These are phyloP conservation scores for Dipteronia sinensis DNA, from an alignment of 345 rosid species.

Conservation along the genomic window DNA sequence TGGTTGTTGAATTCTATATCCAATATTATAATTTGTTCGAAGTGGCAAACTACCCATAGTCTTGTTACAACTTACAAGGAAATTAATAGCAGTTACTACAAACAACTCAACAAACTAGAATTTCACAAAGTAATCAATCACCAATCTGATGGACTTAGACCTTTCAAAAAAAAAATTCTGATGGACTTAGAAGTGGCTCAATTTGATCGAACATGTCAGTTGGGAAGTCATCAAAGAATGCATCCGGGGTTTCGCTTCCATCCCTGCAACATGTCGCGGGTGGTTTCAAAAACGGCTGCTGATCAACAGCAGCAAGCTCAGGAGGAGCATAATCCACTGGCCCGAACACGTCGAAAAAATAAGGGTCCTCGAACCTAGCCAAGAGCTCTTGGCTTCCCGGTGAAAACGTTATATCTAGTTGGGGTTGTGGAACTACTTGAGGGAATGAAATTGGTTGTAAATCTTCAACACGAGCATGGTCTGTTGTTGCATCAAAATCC, in stretches of 20 bases:
- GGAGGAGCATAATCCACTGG: slow-evolving; percentile 38
- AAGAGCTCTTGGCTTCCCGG: slow-evolving; percentile 60
- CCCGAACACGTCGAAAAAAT: slow-evolving; percentile 52
- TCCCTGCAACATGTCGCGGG: slow-evolving; percentile 35
- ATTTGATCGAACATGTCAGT: slow-evolving; percentile 69
- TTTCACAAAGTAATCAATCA: slow-evolving; percentile 10
- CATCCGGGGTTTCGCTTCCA: slow-evolving; percentile 36
- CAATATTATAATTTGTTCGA: too few species aligned
- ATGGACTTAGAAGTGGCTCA: slow-evolving; percentile 43
- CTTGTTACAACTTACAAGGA: too few species aligned
- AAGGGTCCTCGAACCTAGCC: slow-evolving; percentile 62
- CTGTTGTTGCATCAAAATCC: slow-evolving; percentile 31
- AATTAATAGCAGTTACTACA: neutral
- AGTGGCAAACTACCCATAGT: too few species aligned
- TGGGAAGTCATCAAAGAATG: slow-evolving; percentile 77
- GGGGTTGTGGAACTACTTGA: slow-evolving; percentile 36
- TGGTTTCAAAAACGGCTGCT: slow-evolving; percentile 53
- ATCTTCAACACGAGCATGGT: slow-evolving; percentile 11
- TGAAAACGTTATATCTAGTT: slow-evolving; percentile 42
- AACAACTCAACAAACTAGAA: neutral
- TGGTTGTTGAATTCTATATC: too few species aligned
- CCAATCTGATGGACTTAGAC: slow-evolving; percentile 39
- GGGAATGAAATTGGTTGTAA: slow-evolving; percentile 29
- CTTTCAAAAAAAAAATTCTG: too few species aligned
- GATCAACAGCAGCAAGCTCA: slow-evolving; percentile 27